Percentiles rank a stretch among this genome's conserved stretches.
Evolutionary conservation across 192 early-diverging fungal species (phyloP).

Genomic region (Linderina pennispora): DNA sequence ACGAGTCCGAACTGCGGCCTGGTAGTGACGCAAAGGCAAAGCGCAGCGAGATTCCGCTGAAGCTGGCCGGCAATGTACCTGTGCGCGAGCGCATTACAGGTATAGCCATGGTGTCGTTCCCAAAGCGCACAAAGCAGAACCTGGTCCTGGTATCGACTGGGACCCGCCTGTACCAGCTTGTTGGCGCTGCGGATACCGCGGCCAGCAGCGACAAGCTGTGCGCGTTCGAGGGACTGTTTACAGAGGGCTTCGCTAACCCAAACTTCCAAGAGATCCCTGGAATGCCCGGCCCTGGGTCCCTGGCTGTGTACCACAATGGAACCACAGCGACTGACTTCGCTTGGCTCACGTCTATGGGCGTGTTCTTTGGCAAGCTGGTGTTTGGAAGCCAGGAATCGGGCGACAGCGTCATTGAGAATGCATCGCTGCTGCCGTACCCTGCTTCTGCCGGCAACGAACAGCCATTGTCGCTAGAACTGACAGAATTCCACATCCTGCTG

Average conservation of each 20-base stretch:
- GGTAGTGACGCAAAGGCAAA: constrained; percentile 78
- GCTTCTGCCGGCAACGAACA: constrained; percentile 40
- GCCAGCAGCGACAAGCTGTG: constrained; percentile 46
- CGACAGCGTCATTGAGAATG: constrained; percentile 76
- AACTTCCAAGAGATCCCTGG: constrained; percentile 60
- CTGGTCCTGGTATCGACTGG: constrained; percentile 77
- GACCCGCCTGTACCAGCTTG: constrained; percentile 86
- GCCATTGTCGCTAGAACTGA: constrained; percentile 74
- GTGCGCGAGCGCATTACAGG: constrained; percentile 72
- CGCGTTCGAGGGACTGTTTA: constrained; percentile 77
- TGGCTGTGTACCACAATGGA: constrained; percentile 33
- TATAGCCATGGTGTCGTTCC: constrained; percentile 77
- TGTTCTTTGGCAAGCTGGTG: constrained; percentile 78
- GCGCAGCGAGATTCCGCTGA: constrained; percentile 73
- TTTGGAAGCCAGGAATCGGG: constrained; percentile 68
- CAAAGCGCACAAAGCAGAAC: constrained; percentile 63
- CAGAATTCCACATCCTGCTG: constrained; percentile 85
- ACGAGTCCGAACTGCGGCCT: constrained; percentile 85
- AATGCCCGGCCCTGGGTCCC: constrained; percentile 30
- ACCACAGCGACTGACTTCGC: constrained; percentile 60
- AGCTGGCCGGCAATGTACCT: constrained; percentile 56
- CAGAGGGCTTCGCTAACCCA: constrained; percentile 58
- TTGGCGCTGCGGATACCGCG: constrained; percentile 56
- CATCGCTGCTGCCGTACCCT: constrained; percentile 79
- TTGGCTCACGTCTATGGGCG: constrained; percentile 86